phyloP scores from a whole-genome alignment of 345 rosid species.

The Salix caprea region DNA sequence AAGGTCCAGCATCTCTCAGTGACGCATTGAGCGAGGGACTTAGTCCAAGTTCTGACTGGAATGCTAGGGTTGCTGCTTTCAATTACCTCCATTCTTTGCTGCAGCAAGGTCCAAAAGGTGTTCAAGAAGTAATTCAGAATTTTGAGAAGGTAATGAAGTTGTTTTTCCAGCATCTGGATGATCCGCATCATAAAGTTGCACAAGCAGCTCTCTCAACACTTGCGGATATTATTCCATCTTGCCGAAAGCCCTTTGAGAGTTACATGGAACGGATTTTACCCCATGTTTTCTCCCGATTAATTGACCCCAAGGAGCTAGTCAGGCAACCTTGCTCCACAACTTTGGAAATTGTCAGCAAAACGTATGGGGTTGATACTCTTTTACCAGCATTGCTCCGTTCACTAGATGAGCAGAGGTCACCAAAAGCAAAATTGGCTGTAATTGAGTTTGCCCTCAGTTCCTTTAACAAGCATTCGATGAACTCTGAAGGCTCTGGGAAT shows the following conservation, averaged over 20 bases:
- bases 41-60: constrained; percentile 91
- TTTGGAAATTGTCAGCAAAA: constrained; percentile 90
- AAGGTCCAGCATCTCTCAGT: constrained; percentile 78
- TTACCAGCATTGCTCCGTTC: constrained; percentile 95
- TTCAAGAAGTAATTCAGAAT: constrained; percentile 87
- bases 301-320: constrained; percentile 96
- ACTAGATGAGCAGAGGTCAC: constrained; percentile 94
- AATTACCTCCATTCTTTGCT: constrained; percentile 76
- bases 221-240: constrained; percentile 86
- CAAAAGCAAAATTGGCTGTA: constrained; percentile 97
- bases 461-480: constrained; percentile 74
- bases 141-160: constrained; percentile 99
- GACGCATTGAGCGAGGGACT: constrained; percentile 93
- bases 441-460: constrained; percentile 89
- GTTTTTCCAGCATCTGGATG: constrained; percentile 94
- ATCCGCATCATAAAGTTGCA: constrained; percentile 99
- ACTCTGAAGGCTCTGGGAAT: constrained; percentile 74
- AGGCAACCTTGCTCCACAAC: constrained; percentile 90
- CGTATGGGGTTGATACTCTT: constrained; percentile 84
- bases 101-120: constrained; percentile 90
- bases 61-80: constrained; percentile 93
- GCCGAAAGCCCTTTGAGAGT: constrained; percentile 97
- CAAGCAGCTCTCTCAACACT: constrained; percentile 98
- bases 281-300: constrained; percentile 91
- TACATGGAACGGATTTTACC: constrained; percentile 96